Evolutionary conservation across 1,139 yeast genomes (phyloP).

Genomic region (Yamadazyma siamensis): DNA sequence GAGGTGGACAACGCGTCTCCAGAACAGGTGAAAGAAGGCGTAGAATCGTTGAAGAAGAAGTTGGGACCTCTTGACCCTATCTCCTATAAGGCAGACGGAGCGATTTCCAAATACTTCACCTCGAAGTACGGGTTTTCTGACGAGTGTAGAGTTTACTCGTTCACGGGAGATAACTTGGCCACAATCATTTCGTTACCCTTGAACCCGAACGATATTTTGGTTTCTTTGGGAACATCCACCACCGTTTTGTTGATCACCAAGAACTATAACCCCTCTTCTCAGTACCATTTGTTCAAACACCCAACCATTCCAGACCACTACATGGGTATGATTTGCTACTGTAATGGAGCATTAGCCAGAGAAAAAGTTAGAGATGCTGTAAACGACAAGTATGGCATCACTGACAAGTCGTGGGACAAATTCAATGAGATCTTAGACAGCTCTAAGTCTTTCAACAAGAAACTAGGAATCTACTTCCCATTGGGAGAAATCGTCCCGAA

Average conservation of each 20-base stretch:
- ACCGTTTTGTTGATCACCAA: conserved; percentile 81
- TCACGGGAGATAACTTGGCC: conserved; percentile 91
- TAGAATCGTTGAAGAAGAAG: conserved; percentile 40
- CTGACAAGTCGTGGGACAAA: conserved; percentile 54
- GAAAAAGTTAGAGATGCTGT: conserved; percentile 68
- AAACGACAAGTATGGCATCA: conserved; percentile 41
- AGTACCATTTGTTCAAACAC: conserved; percentile 81
- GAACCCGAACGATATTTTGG: conserved; percentile 68
- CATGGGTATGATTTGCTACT: conserved; percentile 95
- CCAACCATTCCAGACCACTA: conserved; percentile 74
- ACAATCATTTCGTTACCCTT: conserved; percentile 83
- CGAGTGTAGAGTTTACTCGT: conserved; percentile 57
- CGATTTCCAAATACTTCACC: conserved; percentile 57
- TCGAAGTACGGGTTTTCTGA: conserved; percentile 57
- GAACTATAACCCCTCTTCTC: conserved; percentile 72
- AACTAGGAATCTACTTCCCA: conserved; percentile 81
- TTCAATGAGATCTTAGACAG: conserved; percentile 56
- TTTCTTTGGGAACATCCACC: conserved; percentile 87
- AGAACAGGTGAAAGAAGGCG: conserved; percentile 23
- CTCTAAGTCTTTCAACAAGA: conserved; percentile 33
- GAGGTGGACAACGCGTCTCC: conserved; percentile 27
- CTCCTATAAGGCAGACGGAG: conserved; percentile 38
- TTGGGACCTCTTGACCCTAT: conserved; percentile 53
- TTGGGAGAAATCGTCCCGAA: conserved; percentile 87
- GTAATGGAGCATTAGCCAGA: conserved; percentile 87